Conservation (phyloP, 768 basidiomycete species). For the Pleurotus giganteus region DNA sequence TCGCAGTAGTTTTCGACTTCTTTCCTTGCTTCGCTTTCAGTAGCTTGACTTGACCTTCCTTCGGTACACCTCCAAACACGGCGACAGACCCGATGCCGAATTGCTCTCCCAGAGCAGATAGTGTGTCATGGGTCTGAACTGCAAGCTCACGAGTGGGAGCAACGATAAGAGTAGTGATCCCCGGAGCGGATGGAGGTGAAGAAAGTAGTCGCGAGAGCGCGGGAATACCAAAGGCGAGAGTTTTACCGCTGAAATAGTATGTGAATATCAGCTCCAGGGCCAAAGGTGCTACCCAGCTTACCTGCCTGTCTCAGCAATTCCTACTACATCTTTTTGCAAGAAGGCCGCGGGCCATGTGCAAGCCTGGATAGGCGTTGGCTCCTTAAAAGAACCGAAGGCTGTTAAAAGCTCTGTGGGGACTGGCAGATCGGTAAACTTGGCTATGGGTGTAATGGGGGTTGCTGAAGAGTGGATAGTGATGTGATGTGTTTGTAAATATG, state of each 20-base stretch:
- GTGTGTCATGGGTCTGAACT: conserved; percentile 87
- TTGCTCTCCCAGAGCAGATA: conserved; percentile 68
- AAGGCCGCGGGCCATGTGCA: conserved; percentile 93
- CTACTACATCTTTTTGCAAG: conserved; percentile 82
- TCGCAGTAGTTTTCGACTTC: conserved; percentile 39
- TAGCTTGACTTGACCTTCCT: conserved; percentile 74
- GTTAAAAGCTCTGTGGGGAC: conserved; percentile 60
- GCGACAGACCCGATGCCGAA: conserved; percentile 82
- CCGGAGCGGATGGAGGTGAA: conserved; percentile 27
- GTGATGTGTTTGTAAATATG: conserved; percentile 69
- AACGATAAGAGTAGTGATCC: conserved; percentile 71
- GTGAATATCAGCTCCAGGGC: background rate
- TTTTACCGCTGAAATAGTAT: conserved; percentile 74
- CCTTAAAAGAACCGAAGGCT: conserved; percentile 70
- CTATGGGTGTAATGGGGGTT: conserved; percentile 57
- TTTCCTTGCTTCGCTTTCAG: conserved; percentile 47
- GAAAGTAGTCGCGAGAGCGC: conserved; percentile 69
- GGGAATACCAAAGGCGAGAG: conserved; percentile 93
- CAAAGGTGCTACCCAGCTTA: conserved; percentile 21
- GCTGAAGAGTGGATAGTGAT: conserved; percentile 63
- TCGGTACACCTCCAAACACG: conserved; percentile 93
- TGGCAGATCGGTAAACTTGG: conserved; percentile 71
- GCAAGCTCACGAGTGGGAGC: conserved; percentile 97
- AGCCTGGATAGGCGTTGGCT: conserved; percentile 94
- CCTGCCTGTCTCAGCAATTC: conserved; percentile 96